Evolutionary conservation across 108 stramenopile genomes (phyloP).

Genomic region (Mayamaea pseudoterrestris): DNA sequence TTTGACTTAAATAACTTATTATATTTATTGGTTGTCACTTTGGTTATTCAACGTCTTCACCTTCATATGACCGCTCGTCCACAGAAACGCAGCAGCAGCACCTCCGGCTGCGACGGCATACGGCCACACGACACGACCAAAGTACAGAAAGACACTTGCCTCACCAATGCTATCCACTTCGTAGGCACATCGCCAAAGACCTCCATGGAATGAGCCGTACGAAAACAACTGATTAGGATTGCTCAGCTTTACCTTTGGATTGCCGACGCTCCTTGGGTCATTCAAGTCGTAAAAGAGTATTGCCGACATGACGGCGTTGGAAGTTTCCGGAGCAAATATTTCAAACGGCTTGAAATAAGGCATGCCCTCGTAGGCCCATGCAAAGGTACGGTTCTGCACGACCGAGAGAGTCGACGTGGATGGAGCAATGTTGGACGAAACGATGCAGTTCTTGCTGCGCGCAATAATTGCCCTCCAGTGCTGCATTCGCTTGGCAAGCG

Average conservation of each 20-base stretch:
- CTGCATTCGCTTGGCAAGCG: constrained; percentile 95
- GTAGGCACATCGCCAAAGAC: constrained; percentile 92
- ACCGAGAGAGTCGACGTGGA: constrained; percentile 93
- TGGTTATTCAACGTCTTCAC: no score
- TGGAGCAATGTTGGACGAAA: constrained; percentile 94
- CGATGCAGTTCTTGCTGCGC: constrained; percentile 76
- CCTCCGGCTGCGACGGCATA: constrained; percentile 51
- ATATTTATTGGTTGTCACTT: no score
- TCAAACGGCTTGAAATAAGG: constrained; percentile 92
- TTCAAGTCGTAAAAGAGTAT: constrained; percentile 87
- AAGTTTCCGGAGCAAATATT: constrained; percentile 93
- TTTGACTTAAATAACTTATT: no score
- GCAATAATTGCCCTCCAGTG: constrained; percentile 96
- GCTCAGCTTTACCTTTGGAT: constrained; percentile 58
- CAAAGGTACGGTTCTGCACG: constrained; percentile 88
- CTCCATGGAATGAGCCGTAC: constrained; percentile 91
- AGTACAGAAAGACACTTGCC: constrained; percentile 86
- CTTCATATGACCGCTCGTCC: no score
- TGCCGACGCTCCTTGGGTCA: constrained; percentile 57
- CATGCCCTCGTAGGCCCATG: constrained; percentile 98
- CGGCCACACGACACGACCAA: constrained; percentile 53
- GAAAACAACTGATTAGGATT: constrained; percentile 94
- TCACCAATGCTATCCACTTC: constrained; percentile 92
- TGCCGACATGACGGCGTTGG: constrained; percentile 94
- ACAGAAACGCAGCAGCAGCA: constrained; percentile 22